Conservation (phyloP, 495 filamentous ascomycete species). For the Aspergillus conjunctus region DNA sequence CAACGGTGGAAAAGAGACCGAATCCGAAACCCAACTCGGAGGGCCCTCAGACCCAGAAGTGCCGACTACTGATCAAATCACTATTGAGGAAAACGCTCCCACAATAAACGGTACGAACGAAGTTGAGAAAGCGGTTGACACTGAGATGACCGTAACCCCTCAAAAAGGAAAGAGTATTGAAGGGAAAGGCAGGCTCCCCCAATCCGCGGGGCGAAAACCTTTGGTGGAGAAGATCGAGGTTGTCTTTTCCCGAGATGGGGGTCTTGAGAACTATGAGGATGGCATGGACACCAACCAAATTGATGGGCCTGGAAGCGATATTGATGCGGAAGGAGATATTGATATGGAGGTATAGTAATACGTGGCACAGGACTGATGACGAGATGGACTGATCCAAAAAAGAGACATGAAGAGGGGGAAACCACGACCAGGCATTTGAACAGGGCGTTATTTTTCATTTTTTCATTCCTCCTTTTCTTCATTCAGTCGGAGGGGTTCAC, state of each 20-base stretch:
- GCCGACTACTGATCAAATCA: background rate
- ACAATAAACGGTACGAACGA: constrained; percentile 18
- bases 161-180: constrained; percentile 26
- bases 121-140: constrained; percentile 13
- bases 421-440: constrained; percentile 15
- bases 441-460: constrained; percentile 11
- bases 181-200: constrained; percentile 23
- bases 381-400: background rate
- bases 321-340: constrained; percentile 41
- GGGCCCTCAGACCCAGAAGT: constrained; percentile 12
- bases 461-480: constrained; percentile 16
- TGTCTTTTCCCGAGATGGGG: constrained; percentile 32
- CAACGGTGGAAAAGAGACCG: constrained; percentile 9
- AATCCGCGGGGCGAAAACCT: constrained; percentile 40
- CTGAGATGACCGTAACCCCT: constrained; percentile 20
- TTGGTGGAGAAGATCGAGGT: constrained; percentile 45
- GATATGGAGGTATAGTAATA: constrained; percentile 40
- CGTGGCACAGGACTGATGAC: constrained; percentile 7
- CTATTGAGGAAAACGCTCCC: constrained; percentile 3
- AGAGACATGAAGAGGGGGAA: constrained; percentile 2
- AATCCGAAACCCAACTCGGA: background rate
- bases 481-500: background rate
- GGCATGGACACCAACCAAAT: constrained; percentile 15
- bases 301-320: constrained; percentile 34
- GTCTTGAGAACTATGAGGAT: constrained; percentile 13